These are phyloP conservation scores for Apiospora rasikravindrae DNA, from an alignment of 2,329 filamentous ascomycete species.

Conservation along the genomic window DNA sequence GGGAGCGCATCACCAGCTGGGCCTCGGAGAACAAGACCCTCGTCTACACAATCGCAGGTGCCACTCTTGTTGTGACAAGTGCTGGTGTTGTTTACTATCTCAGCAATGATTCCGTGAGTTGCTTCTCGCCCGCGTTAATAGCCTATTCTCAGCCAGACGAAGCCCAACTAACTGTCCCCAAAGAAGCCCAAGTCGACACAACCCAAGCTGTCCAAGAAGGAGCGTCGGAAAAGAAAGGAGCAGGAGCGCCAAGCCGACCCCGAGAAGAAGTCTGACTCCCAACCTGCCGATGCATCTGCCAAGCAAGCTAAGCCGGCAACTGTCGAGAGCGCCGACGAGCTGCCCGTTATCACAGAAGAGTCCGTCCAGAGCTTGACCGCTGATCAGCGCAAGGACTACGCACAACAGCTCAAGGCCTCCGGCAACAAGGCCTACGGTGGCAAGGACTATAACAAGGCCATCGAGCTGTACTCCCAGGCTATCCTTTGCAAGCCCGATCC, in stretches of 20 bases:
- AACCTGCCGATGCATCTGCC: constrained; percentile 33
- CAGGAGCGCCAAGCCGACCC: constrained; percentile 64
- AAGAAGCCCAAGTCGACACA: constrained; percentile 50
- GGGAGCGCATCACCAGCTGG: constrained; percentile 91
- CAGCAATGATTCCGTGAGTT: constrained; percentile 61
- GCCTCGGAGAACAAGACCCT: constrained; percentile 93
- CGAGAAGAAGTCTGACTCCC: constrained; percentile 43
- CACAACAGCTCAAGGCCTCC: constrained; percentile 89
- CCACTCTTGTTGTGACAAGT: constrained; percentile 88
- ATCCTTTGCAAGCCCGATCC: constrained; percentile 97
- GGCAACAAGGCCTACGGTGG: constrained; percentile 96
- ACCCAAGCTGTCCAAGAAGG: constrained; percentile 87
- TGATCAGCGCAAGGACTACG: constrained; percentile 83
- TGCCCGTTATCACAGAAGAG: constrained; percentile 70
- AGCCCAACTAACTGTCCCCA: constrained; percentile 32
- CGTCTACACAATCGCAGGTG: constrained; percentile 94
- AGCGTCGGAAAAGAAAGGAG: constrained; percentile 86
- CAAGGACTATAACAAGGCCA: constrained; percentile 93
- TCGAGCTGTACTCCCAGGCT: constrained; percentile 92
- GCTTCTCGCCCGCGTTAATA: not conserved
- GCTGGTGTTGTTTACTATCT: constrained; percentile 95
- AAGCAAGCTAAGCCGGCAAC: constrained; percentile 55
- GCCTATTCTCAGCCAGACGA: constrained; percentile 18
- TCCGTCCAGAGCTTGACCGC: constrained; percentile 56
- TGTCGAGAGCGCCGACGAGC: constrained; percentile 66